A percentile compares a stretch with the other conserved stretches of the same genome.
Evolutionary conservation across 495 filamentous ascomycete species (phyloP).

Genomic region (Extremus antarcticus): DNA sequence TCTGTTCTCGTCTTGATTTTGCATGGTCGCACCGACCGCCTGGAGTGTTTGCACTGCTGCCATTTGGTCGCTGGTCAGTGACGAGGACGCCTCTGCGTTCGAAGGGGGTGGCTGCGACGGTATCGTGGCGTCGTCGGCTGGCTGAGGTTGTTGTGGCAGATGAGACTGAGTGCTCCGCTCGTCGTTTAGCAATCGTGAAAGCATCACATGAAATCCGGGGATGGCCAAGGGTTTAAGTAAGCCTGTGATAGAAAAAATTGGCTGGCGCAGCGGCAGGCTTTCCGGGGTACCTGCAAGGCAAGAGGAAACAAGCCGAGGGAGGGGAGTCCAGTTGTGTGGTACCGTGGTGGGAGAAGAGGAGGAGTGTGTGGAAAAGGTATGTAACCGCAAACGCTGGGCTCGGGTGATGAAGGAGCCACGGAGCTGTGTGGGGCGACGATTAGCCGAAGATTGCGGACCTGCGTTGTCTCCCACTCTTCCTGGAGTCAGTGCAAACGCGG

Average conservation of each 20-base stretch:
- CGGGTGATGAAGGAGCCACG: too few species aligned
- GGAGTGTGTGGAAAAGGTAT: too few species aligned
- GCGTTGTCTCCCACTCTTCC: too few species aligned
- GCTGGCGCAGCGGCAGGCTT: background rate
- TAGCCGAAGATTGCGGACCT: too few species aligned
- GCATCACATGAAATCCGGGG: conserved; percentile 16
- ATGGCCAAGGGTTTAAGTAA: conserved; percentile 1
- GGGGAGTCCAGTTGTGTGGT: background rate
- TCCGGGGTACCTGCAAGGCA: background rate
- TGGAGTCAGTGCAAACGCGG: too few species aligned
- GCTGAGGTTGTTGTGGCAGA: background rate
- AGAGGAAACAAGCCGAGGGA: background rate
- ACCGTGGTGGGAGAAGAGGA: too few species aligned
- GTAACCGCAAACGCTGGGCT: too few species aligned
- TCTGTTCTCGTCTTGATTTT: conserved; percentile 44
- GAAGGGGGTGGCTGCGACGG: background rate
- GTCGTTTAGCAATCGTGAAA: conserved; percentile 17
- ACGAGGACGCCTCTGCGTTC: background rate
- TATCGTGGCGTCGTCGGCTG: background rate
- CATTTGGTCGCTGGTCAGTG: conserved; percentile 7
- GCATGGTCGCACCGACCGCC: conserved; percentile 56
- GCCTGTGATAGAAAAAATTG: background rate
- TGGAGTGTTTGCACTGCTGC: conserved; percentile 38
- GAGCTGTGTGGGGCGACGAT: too few species aligned
- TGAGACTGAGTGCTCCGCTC: conserved; percentile 8